A percentile compares a stretch with the other conserved stretches of the same genome.
Evolutionary conservation across 106 monocot species (phyloP).

Genomic region (Narthecium ossifragum): DNA sequence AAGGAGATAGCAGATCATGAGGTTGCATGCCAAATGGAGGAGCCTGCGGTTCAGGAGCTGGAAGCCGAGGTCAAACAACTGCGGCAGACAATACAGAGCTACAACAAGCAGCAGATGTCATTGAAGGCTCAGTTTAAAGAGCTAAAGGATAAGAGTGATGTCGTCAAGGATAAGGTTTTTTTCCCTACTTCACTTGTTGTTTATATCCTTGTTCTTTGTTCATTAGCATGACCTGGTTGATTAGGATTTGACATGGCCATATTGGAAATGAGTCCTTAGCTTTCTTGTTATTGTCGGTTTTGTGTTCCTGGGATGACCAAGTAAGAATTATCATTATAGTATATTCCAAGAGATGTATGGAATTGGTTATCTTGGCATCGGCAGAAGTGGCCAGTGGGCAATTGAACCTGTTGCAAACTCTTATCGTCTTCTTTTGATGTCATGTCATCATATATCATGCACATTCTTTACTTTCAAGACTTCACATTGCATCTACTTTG

Average conservation of each 20-base stretch:
- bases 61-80: conserved; percentile 65
- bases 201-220: background rate
- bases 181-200: background rate
- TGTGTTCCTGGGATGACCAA: too few relatives aligned
- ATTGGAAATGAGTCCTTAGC: too few relatives aligned
- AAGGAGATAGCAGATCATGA: conserved; percentile 49
- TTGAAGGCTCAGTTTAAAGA: conserved; percentile 39
- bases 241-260: background rate
- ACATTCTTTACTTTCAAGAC: too few relatives aligned
- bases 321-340: too few relatives aligned
- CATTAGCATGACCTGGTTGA: background rate
- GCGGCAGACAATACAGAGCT: conserved; percentile 50
- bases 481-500: too few relatives aligned
- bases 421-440: too few relatives aligned
- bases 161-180: conserved; percentile 48
- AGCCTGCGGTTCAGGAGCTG: conserved; percentile 58
- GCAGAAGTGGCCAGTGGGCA: too few relatives aligned
- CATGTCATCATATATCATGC: too few relatives aligned
- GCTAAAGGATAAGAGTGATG: conserved; percentile 57
- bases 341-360: too few relatives aligned
- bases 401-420: too few relatives aligned
- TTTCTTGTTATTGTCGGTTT: too few relatives aligned
- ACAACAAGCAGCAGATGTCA: conserved; percentile 70
- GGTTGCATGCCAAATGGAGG: conserved; percentile 43
- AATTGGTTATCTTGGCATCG: too few relatives aligned